A percentile compares a stretch with the other conserved stretches of the same genome.
Conservation (phyloP, 2,329 filamentous ascomycete species). For the Cordyceps militaris region DNA sequence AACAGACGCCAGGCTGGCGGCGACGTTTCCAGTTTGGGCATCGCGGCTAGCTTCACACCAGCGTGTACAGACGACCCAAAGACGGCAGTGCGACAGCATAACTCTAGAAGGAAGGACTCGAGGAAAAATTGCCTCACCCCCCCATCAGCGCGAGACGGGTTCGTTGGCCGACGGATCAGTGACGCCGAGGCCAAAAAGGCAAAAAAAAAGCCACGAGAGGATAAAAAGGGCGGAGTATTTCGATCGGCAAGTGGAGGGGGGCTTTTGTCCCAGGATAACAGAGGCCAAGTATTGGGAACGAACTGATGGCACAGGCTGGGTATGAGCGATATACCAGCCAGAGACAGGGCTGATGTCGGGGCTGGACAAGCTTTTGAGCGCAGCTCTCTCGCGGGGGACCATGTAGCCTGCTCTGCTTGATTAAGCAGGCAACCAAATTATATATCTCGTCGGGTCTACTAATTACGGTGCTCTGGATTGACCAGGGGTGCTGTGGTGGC, state of each 20-base stretch:
- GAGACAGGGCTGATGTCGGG: constrained; percentile 7
- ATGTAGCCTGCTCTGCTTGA: neutral
- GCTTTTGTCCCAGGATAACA: neutral
- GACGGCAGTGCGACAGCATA: too few relatives aligned
- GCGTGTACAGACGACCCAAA: neutral
- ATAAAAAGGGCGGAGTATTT: neutral
- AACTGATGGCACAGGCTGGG: neutral
- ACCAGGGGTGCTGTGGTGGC: neutral
- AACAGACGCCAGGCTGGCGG: neutral
- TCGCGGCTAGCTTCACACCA: neutral
- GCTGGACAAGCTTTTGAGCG: constrained; percentile 8
- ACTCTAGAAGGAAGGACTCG: neutral
- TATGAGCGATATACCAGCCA: constrained; percentile 9
- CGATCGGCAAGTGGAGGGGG: neutral
- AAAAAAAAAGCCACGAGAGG: neutral
- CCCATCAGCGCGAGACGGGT: neutral
- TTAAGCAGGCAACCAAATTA: too few relatives aligned
- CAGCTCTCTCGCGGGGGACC: neutral
- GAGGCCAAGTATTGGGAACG: neutral
- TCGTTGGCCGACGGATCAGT: neutral
- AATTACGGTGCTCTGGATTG: neutral
- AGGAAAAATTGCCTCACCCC: too few relatives aligned
- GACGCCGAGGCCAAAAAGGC: neutral
- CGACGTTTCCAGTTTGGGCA: neutral
- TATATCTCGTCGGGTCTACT: neutral